Conservation (phyloP, 352 stramenopile genomes). For the Phytophthora meadii region DNA sequence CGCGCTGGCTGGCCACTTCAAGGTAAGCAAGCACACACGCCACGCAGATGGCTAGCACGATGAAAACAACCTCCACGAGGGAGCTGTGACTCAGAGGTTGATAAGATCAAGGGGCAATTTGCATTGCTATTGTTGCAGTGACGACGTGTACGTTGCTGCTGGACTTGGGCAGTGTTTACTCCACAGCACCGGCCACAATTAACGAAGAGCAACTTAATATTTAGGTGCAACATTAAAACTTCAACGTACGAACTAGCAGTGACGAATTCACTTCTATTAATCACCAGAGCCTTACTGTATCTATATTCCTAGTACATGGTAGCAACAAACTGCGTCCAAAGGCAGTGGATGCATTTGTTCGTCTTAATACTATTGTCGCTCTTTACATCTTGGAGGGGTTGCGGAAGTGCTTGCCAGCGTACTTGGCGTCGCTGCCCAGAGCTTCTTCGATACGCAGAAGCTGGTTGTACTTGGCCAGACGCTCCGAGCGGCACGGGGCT, state of each 20-base stretch:
- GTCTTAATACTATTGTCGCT: slow-evolving; percentile 23
- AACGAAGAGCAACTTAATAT: too few species aligned
- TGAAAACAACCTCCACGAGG: too few species aligned
- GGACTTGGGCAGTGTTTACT: too few species aligned
- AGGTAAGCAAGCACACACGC: background rate
- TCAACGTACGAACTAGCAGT: background rate
- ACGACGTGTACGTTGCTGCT: too few species aligned
- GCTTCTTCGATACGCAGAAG: slow-evolving; percentile 98
- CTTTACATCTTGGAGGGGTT: slow-evolving; percentile 78
- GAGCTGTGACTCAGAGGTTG: too few species aligned
- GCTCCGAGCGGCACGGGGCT: slow-evolving; percentile 97
- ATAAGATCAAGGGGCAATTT: too few species aligned
- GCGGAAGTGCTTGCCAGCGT: slow-evolving; percentile 87
- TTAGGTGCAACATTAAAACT: background rate
- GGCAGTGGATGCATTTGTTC: background rate
- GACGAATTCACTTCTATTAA: slow-evolving; percentile 7
- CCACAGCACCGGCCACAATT: too few species aligned
- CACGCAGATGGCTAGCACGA: background rate
- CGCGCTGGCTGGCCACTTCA: background rate
- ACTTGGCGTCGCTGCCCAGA: slow-evolving; percentile 79
- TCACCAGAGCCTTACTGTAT: background rate
- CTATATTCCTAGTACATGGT: too few species aligned
- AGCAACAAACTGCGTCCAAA: background rate
- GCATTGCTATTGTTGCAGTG: too few species aligned
- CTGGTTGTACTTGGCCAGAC: slow-evolving; percentile 99